Percentiles rank a stretch among this genome's conserved stretches.
These are phyloP conservation scores for Pyrenophora seminiperda DNA, from an alignment of 2,329 filamentous ascomycete genomes.

Conservation along the genomic window DNA sequence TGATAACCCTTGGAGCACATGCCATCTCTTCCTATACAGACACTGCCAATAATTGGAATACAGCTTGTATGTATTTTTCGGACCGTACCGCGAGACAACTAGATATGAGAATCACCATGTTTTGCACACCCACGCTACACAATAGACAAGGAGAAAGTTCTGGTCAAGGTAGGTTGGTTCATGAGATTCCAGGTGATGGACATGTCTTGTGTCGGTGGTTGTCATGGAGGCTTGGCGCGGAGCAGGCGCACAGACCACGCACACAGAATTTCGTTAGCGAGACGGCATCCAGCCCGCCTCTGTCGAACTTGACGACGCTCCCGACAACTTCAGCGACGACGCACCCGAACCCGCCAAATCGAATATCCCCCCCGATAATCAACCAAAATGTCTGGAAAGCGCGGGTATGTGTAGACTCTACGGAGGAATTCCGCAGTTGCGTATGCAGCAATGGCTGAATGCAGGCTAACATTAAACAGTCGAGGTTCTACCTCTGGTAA, in stretches of 20 bases:
- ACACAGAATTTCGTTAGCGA: constrained; percentile 14
- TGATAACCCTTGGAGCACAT: too few species aligned
- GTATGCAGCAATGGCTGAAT: neutral
- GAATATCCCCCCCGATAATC: constrained; percentile 19
- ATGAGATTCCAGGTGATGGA: too few species aligned
- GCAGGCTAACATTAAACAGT: constrained; percentile 50
- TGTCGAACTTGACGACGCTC: constrained; percentile 15
- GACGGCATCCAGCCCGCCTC: constrained; percentile 7
- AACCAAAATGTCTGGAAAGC: constrained; percentile 23
- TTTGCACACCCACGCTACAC: too few species aligned
- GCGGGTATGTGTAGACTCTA: constrained; percentile 15
- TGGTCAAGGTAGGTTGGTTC: too few species aligned
- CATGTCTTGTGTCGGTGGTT: neutral
- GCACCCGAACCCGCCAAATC: constrained; percentile 20
- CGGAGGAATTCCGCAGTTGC: neutral
- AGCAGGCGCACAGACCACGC: constrained; percentile 5
- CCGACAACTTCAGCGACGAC: constrained; percentile 21
- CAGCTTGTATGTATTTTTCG: too few species aligned
- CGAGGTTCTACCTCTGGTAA: constrained; percentile 92
- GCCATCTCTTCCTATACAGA: too few species aligned
- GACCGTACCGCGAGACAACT: too few species aligned
- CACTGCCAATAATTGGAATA: too few species aligned
- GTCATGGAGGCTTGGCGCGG: neutral
- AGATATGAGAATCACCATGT: too few species aligned
- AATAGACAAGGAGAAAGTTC: too few species aligned